Evolutionary conservation across 306 rosid species (phyloP).

Genomic region (Chamaecrista fasciculata): DNA sequence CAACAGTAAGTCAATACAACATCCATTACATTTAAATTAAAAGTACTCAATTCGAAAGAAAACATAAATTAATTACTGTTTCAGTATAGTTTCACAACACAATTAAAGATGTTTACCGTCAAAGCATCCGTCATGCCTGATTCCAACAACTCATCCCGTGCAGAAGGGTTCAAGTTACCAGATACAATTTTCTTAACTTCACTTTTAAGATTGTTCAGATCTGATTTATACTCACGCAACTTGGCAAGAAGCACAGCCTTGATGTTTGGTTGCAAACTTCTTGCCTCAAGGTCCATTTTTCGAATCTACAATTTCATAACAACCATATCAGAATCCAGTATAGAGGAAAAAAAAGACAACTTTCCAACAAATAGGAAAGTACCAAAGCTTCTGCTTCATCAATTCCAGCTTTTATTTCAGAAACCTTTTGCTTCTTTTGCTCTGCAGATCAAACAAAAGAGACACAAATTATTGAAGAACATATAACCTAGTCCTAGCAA

Average conservation of each 20-base stretch:
- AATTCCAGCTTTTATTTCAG: constrained; percentile 79
- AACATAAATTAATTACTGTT: background rate
- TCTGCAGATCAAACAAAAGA: constrained; percentile 52
- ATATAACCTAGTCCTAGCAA: constrained; percentile 10
- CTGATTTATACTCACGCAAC: constrained; percentile 94
- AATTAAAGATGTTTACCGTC: constrained; percentile 47
- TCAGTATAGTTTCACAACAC: constrained; percentile 18
- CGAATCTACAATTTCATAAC: constrained; percentile 54
- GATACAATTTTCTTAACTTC: constrained; percentile 76
- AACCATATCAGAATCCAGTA: constrained; percentile 21
- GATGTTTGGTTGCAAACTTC: constrained; percentile 86
- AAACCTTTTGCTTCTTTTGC: constrained; percentile 84
- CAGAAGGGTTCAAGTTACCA: constrained; percentile 67
- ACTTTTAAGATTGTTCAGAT: constrained; percentile 81
- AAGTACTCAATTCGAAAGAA: background rate
- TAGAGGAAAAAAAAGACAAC: constrained; percentile 22
- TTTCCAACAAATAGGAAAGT: constrained; percentile 32
- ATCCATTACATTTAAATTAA: background rate
- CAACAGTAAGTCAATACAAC: constrained; percentile 8
- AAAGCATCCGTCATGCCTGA: constrained; percentile 93
- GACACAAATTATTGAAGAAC: constrained; percentile 2
- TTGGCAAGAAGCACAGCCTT: constrained; percentile 83
- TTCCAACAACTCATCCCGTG: constrained; percentile 89
- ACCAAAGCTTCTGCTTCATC: constrained; percentile 95
- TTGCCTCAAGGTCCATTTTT: constrained; percentile 92